Evolutionary conservation across 73 alveolate species (phyloP).

Genomic region (Diophrys appendiculata): DNA sequence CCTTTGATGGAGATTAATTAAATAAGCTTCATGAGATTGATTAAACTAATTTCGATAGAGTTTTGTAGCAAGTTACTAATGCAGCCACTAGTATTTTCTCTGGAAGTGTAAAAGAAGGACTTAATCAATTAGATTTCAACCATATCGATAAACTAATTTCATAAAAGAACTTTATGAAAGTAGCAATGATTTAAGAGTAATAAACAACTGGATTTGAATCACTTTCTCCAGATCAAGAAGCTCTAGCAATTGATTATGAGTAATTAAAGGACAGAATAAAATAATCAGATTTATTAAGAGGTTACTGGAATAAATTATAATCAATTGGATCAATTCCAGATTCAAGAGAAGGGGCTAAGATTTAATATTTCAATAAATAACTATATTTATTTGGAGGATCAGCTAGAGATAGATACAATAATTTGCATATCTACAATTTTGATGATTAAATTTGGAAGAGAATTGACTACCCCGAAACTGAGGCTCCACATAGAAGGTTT

Average conservation of each 20-base stretch:
- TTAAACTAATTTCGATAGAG: background rate
- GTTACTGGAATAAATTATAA: conserved; percentile 1
- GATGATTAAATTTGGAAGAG: background rate
- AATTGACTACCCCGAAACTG: background rate
- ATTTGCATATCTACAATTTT: background rate
- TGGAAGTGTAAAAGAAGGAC: background rate
- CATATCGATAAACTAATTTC: background rate
- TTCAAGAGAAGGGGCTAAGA: conserved; percentile 24
- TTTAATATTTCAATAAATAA: background rate
- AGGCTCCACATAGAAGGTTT: conserved; percentile 36
- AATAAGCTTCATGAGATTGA: background rate
- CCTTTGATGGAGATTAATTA: background rate
- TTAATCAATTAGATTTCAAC: too few relatives aligned
- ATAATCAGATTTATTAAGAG: background rate
- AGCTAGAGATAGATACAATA: background rate
- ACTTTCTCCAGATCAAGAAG: background rate
- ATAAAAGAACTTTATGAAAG: background rate
- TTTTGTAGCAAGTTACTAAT: background rate
- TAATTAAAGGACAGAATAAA: background rate
- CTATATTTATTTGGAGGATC: conserved; percentile 13
- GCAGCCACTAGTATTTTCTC: conserved; percentile 12
- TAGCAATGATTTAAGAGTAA: background rate
- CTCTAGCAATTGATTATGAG: background rate
- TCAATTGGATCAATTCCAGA: conserved; percentile 2
- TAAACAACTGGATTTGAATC: background rate